Evolutionary conservation across 2,329 filamentous ascomycete genomes (phyloP).

Genomic region (Neofusicoccum cordaticola): DNA sequence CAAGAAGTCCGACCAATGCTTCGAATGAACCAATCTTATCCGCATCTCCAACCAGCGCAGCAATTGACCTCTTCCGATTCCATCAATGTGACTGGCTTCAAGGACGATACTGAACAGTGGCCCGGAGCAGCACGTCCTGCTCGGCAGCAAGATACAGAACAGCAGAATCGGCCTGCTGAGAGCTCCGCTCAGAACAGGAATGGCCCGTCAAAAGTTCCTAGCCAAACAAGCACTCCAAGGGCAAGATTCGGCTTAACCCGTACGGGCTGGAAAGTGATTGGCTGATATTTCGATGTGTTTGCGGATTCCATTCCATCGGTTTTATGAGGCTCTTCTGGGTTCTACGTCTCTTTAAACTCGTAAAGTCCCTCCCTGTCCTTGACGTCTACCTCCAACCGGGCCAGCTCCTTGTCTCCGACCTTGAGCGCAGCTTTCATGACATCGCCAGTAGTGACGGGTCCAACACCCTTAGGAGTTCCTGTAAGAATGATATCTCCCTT

Average conservation of each 20-base stretch:
- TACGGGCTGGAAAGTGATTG: too few species aligned
- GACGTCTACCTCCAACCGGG: conserved; percentile 77
- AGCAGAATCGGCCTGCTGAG: background rate
- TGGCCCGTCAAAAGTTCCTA: background rate
- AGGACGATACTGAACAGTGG: background rate
- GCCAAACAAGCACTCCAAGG: background rate
- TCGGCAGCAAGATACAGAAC: background rate
- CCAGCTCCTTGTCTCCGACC: conserved; percentile 68
- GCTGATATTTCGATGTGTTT: background rate
- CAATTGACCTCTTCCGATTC: background rate
- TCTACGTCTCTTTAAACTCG: conserved; percentile 59
- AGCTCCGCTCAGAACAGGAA: background rate
- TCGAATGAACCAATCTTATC: conserved; percentile 16
- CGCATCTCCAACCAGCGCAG: background rate
- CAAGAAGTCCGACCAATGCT: background rate
- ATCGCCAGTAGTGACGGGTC: conserved; percentile 79
- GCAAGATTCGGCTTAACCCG: too few species aligned
- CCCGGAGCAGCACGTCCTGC: too few species aligned
- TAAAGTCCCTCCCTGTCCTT: conserved; percentile 77
- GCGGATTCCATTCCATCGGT: background rate
- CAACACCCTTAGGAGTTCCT: conserved; percentile 96
- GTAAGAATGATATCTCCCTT: conserved; percentile 91
- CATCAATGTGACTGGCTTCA: background rate
- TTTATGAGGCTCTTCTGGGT: background rate
- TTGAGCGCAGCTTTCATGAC: conserved; percentile 80